These are phyloP conservation scores for Cyberlindnera xishuangbannaensis DNA, from an alignment of 805 yeast genomes.

Conservation along the genomic window DNA sequence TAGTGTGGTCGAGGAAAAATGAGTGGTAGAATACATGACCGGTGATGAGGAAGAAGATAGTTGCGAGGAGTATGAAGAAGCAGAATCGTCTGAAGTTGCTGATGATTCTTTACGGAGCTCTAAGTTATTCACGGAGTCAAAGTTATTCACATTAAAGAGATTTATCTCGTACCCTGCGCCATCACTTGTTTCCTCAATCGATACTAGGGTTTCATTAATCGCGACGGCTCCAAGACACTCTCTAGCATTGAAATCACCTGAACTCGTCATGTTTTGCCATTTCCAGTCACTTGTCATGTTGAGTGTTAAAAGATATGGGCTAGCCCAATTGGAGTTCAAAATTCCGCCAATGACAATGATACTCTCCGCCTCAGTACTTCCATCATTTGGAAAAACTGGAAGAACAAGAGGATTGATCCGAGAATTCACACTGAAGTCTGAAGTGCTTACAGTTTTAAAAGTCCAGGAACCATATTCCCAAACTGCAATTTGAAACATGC, in stretches of 20 bases:
- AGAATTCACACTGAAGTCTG: slow-evolving; percentile 39
- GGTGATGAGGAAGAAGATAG: not conserved
- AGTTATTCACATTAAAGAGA: slow-evolving; percentile 36
- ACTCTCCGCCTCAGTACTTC: slow-evolving; percentile 19
- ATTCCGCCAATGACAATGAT: slow-evolving; percentile 61
- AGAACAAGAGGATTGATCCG: slow-evolving; percentile 47
- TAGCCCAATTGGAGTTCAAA: slow-evolving; percentile 40
- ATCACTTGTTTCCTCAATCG: slow-evolving; percentile 28
- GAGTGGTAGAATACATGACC: too few species aligned
- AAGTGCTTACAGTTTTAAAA: slow-evolving; percentile 35
- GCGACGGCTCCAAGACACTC: slow-evolving; percentile 43
- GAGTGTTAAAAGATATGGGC: slow-evolving; percentile 18
- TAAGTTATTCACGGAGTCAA: slow-evolving; percentile 27
- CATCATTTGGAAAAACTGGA: slow-evolving; percentile 39
- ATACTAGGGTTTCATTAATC: slow-evolving; percentile 44
- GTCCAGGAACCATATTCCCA: slow-evolving; percentile 74
- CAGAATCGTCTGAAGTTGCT: not conserved
- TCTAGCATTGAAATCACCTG: slow-evolving; percentile 25
- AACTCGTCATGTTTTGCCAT: slow-evolving; percentile 21
- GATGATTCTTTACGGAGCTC: too few species aligned
- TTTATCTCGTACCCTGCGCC: slow-evolving; percentile 28
- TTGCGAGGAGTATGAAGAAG: slow-evolving; percentile 1
- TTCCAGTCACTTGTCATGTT: slow-evolving; percentile 21
- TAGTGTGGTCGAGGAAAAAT: too few species aligned
- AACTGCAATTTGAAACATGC: slow-evolving; percentile 65